A percentile compares a stretch with the other conserved stretches of the same genome.
These are phyloP conservation scores for Entomophthora muscae DNA, from an alignment of 371 early-diverging fungal genomes.

Conservation along the genomic window DNA sequence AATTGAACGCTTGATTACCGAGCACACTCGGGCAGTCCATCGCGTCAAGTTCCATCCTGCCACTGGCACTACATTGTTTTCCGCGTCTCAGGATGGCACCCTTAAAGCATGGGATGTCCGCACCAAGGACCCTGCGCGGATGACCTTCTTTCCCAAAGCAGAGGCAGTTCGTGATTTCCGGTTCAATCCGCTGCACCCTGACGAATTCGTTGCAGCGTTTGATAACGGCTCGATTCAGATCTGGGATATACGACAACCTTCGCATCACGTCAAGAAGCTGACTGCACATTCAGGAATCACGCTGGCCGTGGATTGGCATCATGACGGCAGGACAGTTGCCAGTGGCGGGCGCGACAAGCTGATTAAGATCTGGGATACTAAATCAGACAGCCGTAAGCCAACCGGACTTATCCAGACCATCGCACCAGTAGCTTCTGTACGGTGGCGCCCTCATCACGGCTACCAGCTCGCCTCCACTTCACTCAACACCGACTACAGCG, in stretches of 20 bases:
- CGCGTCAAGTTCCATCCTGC: slow-evolving; percentile 56
- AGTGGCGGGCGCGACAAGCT: slow-evolving; percentile 69
- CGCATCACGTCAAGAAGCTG: slow-evolving; percentile 40
- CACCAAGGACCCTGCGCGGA: slow-evolving; percentile 24
- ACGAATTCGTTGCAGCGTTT: slow-evolving; percentile 68
- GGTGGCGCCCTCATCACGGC: slow-evolving; percentile 57
- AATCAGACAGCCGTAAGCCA: slow-evolving; percentile 42
- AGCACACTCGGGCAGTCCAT: slow-evolving; percentile 66
- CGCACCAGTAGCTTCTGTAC: slow-evolving; percentile 46
- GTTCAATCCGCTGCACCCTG: slow-evolving; percentile 39
- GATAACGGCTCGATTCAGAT: slow-evolving; percentile 75
- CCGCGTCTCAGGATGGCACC: slow-evolving; percentile 66
- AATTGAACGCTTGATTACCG: slow-evolving; percentile 49
- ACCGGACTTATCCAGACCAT: slow-evolving; percentile 47
- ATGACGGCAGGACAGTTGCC: slow-evolving; percentile 51
- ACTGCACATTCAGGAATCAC: slow-evolving; percentile 63
- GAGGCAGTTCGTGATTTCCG: slow-evolving; percentile 75
- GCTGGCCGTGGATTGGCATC: slow-evolving; percentile 67
- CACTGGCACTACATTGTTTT: slow-evolving; percentile 42
- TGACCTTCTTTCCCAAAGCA: slow-evolving; percentile 54
- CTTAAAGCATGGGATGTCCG: slow-evolving; percentile 74
- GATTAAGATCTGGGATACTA: slow-evolving; percentile 78
- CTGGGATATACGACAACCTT: slow-evolving; percentile 63
- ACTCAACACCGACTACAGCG: slow-evolving; percentile 37
- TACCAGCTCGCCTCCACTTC: slow-evolving; percentile 60